Evolutionary conservation across 352 stramenopile genomes (phyloP).

Genomic region (Phytophthora uliginosa): DNA sequence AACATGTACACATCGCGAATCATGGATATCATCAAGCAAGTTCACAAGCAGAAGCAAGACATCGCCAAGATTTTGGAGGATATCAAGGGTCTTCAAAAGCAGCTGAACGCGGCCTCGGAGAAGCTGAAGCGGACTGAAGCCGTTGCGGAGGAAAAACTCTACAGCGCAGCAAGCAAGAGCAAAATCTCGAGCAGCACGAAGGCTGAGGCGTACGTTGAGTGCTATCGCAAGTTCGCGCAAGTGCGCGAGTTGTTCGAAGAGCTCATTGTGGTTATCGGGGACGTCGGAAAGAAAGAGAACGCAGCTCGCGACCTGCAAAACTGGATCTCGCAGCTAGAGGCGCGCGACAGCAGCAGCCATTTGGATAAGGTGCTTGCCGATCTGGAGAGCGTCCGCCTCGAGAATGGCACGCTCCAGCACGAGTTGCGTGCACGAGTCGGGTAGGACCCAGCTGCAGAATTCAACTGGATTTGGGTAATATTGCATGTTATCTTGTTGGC

Average conservation of each 20-base stretch:
- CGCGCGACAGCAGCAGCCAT: slow-evolving; percentile 75
- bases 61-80: slow-evolving; percentile 87
- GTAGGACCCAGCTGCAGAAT: not conserved
- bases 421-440: slow-evolving; percentile 46
- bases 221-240: slow-evolving; percentile 86
- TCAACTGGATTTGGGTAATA: not conserved
- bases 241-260: slow-evolving; percentile 89
- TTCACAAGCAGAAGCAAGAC: slow-evolving; percentile 91
- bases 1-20: slow-evolving; percentile 91
- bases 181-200: slow-evolving; percentile 35
- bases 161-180: slow-evolving; percentile 60
- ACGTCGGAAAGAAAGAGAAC: slow-evolving; percentile 87
- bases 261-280: slow-evolving; percentile 68
- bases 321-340: slow-evolving; percentile 85
- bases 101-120: slow-evolving; percentile 79
- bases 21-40: slow-evolving; percentile 93
- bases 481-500: not conserved
- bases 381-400: slow-evolving; percentile 71
- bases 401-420: slow-evolving; percentile 74
- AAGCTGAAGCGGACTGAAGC: slow-evolving; percentile 89
- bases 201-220: slow-evolving; percentile 70
- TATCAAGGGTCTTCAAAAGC: slow-evolving; percentile 81
- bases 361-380: slow-evolving; percentile 81
- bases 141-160: slow-evolving; percentile 89
- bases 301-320: slow-evolving; percentile 79